Base-by-base conservation (phyloP, 345 rosid genomes). In the Linum usitatissimum region DNA sequence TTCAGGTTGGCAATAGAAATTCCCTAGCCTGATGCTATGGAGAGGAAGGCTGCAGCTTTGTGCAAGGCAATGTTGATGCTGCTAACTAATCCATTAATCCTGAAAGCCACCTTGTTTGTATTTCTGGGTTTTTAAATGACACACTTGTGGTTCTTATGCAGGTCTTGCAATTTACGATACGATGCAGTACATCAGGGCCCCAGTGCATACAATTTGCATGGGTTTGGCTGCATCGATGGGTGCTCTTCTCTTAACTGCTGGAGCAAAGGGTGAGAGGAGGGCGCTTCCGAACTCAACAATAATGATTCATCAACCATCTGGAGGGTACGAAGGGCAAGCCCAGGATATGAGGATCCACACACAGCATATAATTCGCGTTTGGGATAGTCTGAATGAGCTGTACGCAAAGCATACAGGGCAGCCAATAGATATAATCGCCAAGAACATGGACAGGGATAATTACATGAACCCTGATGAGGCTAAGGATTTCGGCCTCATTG, bases 171-270 rank as follows among this genome's bases (percentile, higher is more conserved):
- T 94, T 64, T 90, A 94, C 55, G 97, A 94, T 64, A 94, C 97
- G 0, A 90, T 94, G 96, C 97, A 86, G 76, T 94, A 94, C 71
- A 84, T 94, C 61, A 84, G 88, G 42, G 90, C 96, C 66, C 97
- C 99, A 3, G 74, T 94, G 48, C 84, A 78, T 70, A 94, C 99
- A 31, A 86, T 86, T 56, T 94, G 99, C 72, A 67, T 94, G 75
- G 99, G 99, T 13, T 96, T 87, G 71, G 99, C 99, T 69, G 99
- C 99, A 17, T 94, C 99, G 5, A 90, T 94, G 99, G 97, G 77
- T 66, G 90, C 99, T 66, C 92, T 94, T 18, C 95, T 94, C 20
- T 75, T 94, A 72, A 85, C 99, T 57, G 89, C 99, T 0, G 99
- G 97, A 18, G 67, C 93, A 40, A 86, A 82, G 75, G 97, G 96